phyloP scores from a whole-genome alignment of 352 stramenopile genomes.

The Globisporangium splendens region DNA sequence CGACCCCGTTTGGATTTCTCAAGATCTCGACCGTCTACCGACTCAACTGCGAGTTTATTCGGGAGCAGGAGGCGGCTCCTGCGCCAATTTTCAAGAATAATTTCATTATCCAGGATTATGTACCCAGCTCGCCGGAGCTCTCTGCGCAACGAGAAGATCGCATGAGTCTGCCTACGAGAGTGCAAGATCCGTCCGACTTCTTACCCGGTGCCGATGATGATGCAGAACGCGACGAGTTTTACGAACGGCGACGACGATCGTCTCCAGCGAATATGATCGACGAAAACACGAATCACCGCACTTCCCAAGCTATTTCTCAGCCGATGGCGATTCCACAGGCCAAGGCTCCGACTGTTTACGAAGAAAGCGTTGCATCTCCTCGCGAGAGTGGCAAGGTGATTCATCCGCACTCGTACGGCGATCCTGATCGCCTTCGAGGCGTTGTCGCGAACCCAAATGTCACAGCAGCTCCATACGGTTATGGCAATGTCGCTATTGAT shows the following conservation, averaged over 20 bases:
- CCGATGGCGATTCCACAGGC: slow-evolving; percentile 76
- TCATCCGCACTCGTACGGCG: slow-evolving; percentile 70
- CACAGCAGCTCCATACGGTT: slow-evolving; percentile 64
- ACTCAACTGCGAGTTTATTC: slow-evolving; percentile 45
- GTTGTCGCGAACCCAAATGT: slow-evolving; percentile 61
- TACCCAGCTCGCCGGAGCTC: slow-evolving; percentile 58
- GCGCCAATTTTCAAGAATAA: slow-evolving; percentile 69
- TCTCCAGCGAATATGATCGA: slow-evolving; percentile 16
- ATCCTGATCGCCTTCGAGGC: slow-evolving; percentile 41
- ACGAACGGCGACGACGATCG: slow-evolving; percentile 14
- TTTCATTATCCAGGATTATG: slow-evolving; percentile 86
- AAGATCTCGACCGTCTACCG: slow-evolving; percentile 70
- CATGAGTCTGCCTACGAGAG: slow-evolving; percentile 4
- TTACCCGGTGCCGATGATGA: slow-evolving; percentile 10
- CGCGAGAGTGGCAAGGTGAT: slow-evolving; percentile 30
- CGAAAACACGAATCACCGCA: slow-evolving; percentile 17
- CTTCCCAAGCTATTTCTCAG: slow-evolving; percentile 50
- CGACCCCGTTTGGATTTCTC: slow-evolving; percentile 70
- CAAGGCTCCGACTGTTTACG: slow-evolving; percentile 31
- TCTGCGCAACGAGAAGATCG: slow-evolving; percentile 10
- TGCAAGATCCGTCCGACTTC: slow-evolving; percentile 8
- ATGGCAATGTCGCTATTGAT: slow-evolving; percentile 74
- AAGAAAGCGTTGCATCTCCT: slow-evolving; percentile 17
- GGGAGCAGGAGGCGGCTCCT: slow-evolving; percentile 25
- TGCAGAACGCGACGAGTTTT: slow-evolving; percentile 4